Evolutionary conservation across 306 rosid genomes (phyloP), one percentile per base, ranked within the genome.

Genomic region (Rubus idaeus): DNA sequence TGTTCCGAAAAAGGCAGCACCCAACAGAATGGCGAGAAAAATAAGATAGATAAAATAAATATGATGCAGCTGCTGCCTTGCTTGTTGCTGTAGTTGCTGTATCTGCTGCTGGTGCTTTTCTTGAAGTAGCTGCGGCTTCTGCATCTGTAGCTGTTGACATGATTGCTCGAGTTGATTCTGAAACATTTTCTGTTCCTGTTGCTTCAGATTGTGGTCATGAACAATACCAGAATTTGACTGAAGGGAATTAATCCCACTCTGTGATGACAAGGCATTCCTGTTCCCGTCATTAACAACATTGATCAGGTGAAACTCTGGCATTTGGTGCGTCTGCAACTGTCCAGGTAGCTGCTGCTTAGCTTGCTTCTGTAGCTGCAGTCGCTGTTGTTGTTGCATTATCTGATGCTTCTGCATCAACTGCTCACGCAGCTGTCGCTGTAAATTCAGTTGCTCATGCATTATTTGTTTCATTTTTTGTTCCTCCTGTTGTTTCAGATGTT

Each of bases 221-320:
- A 88, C 88, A 87, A 91, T 81, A 75, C 63, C 84, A 42, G 92
- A 81, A 83, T 81, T 87, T 55, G 90, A 79, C 68, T 83, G 91
- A 81, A 89, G 85, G 55, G 86, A 42, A 69, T 78, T 82, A 26
- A 84, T 87, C 55, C 90, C 96, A 82, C 82, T 86, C 74, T 90
- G 98, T 18, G 91, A 82, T 30, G 90, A 74, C 79, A 89, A 66
- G 82, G 87, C 61, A 77, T 64, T 88, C 75, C 84, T 79, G 79
- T 94, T 91, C 81, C 90, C 8, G 64, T 93, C 97, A 85, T 80
- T 89, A 12, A 74, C 86, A 61, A 90, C 98, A 75, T 78, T 88
- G 52, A 87, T 82, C 84, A 86, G 97, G 76, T 89, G 91, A 79
- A 81, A 83, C 80, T 89, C 91, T 4, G 91, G 75, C 83, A 88